Base-by-base conservation (phyloP, 1,284 basidiomycete genomes). In the Irpex sp. region DNA sequence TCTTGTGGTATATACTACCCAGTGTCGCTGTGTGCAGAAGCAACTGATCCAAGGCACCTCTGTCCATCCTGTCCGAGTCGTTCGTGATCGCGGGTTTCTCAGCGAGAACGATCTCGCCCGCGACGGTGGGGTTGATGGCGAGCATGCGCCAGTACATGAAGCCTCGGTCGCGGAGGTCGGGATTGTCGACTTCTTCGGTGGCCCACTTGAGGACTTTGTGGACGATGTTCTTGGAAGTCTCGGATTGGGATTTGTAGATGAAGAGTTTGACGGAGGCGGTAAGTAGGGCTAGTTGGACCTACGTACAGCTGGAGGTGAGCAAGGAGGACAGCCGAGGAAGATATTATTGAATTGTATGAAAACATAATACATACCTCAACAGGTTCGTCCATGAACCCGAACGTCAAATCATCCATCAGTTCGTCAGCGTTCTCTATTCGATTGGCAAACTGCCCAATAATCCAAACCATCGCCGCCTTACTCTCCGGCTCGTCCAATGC, bases 111-210 rank as follows among this genome's bases (percentile, higher is more conserved):
- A 99, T 91, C 67, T 93, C 89, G 49, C 90, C 85, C 2, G 97
- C 96, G 1, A 91, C 89, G 1, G 88, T 80, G 1, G 97, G 95
- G 72, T 98, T 95, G 67, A 95, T 90, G 1, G 96, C 96, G 45
- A 99, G 82, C 76, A 99, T 81, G 55, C 97, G 88, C 96, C 96
- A 99, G 77, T 99, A 99, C 91, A 99, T 98, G 79, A 96, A 99
- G 0, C 96, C 97, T 63, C 97, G 83, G 75, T 99, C 97, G 36
- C 97, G 85, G 49, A 98, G 80, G 77, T 99, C 97, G 5, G 97
- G 96, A 71, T 97, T 98, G 73, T 98, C 96, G 61, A 96, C 88
- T 67, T 98, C 93, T 73, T 99, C 97, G 2, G 97, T 99, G 14
- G 95, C 90, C 87, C 94, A 96, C 73, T 98, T 98, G 45, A 99